These are phyloP conservation scores for Pythium monospermum DNA, from an alignment of 352 stramenopile genomes.

Conservation along the genomic window DNA sequence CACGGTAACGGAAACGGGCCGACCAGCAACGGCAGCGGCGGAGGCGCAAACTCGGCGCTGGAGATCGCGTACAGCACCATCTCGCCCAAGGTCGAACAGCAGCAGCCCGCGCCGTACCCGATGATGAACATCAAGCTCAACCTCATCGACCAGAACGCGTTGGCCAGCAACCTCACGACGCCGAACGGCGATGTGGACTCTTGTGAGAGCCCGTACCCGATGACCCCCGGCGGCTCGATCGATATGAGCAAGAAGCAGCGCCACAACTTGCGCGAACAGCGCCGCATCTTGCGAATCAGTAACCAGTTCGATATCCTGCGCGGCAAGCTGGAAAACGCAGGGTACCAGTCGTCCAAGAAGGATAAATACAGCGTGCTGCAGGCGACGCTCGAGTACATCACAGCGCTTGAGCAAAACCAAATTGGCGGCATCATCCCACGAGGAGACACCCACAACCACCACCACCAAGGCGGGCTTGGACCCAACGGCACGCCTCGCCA, in stretches of 20 bases:
- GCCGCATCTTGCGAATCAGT: constrained; percentile 75
- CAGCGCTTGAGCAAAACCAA: constrained; percentile 64
- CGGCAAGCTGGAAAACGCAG: constrained; percentile 63
- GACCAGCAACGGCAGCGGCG: background rate
- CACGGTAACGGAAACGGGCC: background rate
- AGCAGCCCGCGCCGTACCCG: constrained; percentile 33
- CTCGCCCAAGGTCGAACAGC: constrained; percentile 66
- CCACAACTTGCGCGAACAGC: constrained; percentile 79
- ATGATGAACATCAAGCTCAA: constrained; percentile 88
- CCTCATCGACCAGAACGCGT: constrained; percentile 68
- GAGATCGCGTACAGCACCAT: constrained; percentile 82
- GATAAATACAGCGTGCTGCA: constrained; percentile 85
- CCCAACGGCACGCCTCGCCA: constrained; percentile 13
- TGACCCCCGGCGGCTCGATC: constrained; percentile 42
- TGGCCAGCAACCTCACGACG: constrained; percentile 36
- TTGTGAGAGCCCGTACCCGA: constrained; percentile 66
- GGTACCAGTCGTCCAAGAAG: constrained; percentile 76
- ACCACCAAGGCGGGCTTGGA: background rate
- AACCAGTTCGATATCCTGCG: constrained; percentile 82
- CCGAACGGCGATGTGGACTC: constrained; percentile 45
- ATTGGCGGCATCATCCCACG: constrained; percentile 8
- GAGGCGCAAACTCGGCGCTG: constrained; percentile 39
- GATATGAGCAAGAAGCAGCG: constrained; percentile 83
- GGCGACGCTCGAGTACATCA: constrained; percentile 81
- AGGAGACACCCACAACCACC: constrained; percentile 4